These are phyloP conservation scores for Rhodotorula sphaerocarpa DNA, from an alignment of 768 basidiomycete genomes.

Conservation along the genomic window DNA sequence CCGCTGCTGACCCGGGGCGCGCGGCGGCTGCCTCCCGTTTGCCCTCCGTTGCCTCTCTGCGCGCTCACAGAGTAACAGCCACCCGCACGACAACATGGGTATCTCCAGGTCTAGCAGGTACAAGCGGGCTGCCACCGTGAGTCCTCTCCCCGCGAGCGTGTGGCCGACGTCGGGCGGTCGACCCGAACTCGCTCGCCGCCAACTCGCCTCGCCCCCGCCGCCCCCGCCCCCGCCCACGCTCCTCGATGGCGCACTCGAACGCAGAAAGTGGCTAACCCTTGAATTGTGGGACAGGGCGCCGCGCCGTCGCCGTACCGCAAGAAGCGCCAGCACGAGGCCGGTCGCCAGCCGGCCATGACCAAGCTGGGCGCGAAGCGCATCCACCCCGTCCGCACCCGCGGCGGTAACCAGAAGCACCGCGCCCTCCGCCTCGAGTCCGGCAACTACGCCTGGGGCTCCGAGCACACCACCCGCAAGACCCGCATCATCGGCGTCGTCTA, in stretches of 20 bases:
- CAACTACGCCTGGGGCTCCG: constrained; percentile 98
- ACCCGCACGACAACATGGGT: constrained; percentile 44
- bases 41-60: neutral
- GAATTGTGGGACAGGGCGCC: constrained; percentile 48
- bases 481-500: constrained; percentile 94
- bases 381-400: constrained; percentile 88
- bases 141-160: neutral
- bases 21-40: neutral
- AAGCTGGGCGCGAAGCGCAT: constrained; percentile 92
- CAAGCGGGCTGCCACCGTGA: constrained; percentile 80
- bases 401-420: constrained; percentile 89
- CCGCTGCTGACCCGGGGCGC: neutral
- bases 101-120: constrained; percentile 94
- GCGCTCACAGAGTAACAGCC: constrained; percentile 3
- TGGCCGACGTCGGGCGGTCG: neutral
- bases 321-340: constrained; percentile 83
- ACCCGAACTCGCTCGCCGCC: neutral
- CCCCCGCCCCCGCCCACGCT: too few relatives aligned
- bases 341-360: constrained; percentile 89
- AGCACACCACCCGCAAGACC: constrained; percentile 88
- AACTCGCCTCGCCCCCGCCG: constrained; percentile 27
- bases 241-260: too few relatives aligned
- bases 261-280: neutral
- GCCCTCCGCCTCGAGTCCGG: constrained; percentile 93
- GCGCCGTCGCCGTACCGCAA: constrained; percentile 77